Evolutionary conservation across 2,329 filamentous ascomycete genomes (phyloP).

Genomic region (Aspergillus tamarii): DNA sequence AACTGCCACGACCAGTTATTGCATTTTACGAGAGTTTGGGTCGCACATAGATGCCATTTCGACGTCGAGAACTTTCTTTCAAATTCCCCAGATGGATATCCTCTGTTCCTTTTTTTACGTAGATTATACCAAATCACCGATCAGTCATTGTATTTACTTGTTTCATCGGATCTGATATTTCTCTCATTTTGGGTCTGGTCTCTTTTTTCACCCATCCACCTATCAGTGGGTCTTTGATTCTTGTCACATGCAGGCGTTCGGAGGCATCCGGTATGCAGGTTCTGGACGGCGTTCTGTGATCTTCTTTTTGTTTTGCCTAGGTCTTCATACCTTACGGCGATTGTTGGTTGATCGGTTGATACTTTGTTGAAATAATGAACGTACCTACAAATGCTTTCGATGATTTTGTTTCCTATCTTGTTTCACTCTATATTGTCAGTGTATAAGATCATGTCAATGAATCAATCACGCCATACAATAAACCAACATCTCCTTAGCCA

Average conservation of each 20-base stretch:
- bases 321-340: neutral
- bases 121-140: slow-evolving; percentile 5
- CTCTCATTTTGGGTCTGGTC: slow-evolving; percentile 11
- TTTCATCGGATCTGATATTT: slow-evolving; percentile 13
- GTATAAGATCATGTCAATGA: neutral
- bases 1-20: slow-evolving; percentile 3
- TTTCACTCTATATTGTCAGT: neutral
- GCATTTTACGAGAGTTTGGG: slow-evolving; percentile 10
- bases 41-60: slow-evolving; percentile 12
- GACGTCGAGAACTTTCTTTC: slow-evolving; percentile 5
- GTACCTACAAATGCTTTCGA: neutral
- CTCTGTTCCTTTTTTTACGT: slow-evolving; percentile 9
- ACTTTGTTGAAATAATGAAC: slow-evolving; percentile 4
- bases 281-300: slow-evolving; percentile 19
- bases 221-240: slow-evolving; percentile 7
- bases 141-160: slow-evolving; percentile 18
- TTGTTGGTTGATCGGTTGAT: slow-evolving; percentile 2
- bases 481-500: neutral
- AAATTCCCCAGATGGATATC: slow-evolving; percentile 8
- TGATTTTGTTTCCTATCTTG: neutral
- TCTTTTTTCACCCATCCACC: slow-evolving; percentile 3
- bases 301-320: neutral
- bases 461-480: neutral
- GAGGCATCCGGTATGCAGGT: slow-evolving; percentile 23
- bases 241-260: slow-evolving; percentile 20